A percentile compares a stretch with the other conserved stretches of the same genome.
phyloP scores from a whole-genome alignment of 305 asterid species.

The Lippia alba region DNA sequence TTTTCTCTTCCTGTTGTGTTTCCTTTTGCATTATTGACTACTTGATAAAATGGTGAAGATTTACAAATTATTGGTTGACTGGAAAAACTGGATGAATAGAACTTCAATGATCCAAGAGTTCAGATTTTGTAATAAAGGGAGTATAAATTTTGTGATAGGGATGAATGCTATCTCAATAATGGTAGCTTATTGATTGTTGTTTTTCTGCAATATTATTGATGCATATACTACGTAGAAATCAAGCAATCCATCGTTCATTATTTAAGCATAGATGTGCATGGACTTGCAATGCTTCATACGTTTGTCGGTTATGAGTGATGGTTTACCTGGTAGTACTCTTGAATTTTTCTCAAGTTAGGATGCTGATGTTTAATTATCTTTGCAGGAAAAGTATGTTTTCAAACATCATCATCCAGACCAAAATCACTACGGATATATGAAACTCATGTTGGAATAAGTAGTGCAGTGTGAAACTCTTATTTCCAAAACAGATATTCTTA shows the following conservation, averaged over 20 bases:
- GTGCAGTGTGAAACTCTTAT: conserved; percentile 74
- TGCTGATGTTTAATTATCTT: conserved; percentile 33
- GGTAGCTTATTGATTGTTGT: conserved; percentile 31
- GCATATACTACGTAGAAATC: conserved; percentile 18
- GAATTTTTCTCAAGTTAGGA: conserved; percentile 33
- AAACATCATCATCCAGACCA: conserved; percentile 96
- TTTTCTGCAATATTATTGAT: conserved; percentile 24
- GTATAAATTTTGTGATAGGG: conserved; percentile 2
- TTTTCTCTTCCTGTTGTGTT: conserved; percentile 21
- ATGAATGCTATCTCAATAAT: conserved; percentile 3
- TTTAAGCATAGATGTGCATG: too few species aligned
- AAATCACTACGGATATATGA: conserved; percentile 94
- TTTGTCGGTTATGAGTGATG: too few species aligned
- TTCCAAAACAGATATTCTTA: conserved; percentile 12
- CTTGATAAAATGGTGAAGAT: conserved; percentile 22
- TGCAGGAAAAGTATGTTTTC: conserved; percentile 84
- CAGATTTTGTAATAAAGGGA: too few species aligned
- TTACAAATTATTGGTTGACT: conserved; percentile 30
- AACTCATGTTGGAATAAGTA: conserved; percentile 98
- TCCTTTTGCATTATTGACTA: conserved; percentile 12
- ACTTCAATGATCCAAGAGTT: background rate
- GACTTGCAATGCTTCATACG: too few species aligned
- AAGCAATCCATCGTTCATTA: conserved; percentile 20
- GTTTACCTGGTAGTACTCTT: conserved; percentile 23
- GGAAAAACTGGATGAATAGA: conserved; percentile 9